Evolutionary conservation across 306 rosid genomes (phyloP).

Genomic region (Rubus idaeus): DNA sequence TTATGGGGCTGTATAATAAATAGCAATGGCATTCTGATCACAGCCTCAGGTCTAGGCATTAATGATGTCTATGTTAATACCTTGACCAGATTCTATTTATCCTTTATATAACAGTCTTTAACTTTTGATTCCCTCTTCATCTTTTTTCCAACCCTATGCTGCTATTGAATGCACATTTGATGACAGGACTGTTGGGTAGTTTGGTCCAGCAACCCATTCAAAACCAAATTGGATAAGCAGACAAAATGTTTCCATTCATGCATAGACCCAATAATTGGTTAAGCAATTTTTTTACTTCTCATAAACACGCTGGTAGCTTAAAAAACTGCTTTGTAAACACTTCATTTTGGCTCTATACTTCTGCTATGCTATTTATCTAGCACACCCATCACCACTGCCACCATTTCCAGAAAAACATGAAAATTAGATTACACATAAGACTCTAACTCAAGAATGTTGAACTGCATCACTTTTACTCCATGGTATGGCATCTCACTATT

Average conservation of each 20-base stretch:
- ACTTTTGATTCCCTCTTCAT: background rate
- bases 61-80: background rate
- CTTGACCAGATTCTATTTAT: background rate
- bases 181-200: background rate
- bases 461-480: background rate
- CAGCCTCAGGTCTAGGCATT: background rate
- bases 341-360: background rate
- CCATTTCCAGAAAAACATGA: background rate
- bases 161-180: background rate
- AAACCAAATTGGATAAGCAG: background rate
- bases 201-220: background rate
- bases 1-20: background rate
- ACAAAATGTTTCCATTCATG: background rate
- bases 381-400: background rate
- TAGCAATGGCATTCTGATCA: background rate
- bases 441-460: background rate
- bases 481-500: background rate
- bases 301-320: background rate
- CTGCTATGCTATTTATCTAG: background rate
- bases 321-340: background rate
- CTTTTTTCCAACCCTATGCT: background rate
- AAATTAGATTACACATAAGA: background rate
- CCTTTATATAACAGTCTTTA: background rate
- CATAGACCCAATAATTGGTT: background rate
- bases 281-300: background rate